These are phyloP conservation scores for Anastatica hierochuntica DNA, from an alignment of 345 rosid genomes.

Conservation along the genomic window DNA sequence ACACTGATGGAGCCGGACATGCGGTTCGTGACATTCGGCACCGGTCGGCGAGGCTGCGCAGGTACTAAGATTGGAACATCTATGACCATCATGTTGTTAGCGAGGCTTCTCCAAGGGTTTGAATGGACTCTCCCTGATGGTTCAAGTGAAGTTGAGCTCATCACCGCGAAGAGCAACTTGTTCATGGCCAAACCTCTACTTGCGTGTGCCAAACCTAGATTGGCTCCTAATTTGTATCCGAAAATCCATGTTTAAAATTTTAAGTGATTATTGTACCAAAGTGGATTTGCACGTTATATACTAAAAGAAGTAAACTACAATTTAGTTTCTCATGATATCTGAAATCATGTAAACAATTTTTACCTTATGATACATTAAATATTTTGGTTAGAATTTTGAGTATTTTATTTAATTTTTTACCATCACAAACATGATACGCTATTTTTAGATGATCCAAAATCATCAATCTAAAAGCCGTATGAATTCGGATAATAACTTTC, in stretches of 20 bases:
- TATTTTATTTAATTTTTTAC: too few species aligned
- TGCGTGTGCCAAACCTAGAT: slow-evolving; percentile 22
- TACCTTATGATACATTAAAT: too few species aligned
- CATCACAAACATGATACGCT: too few species aligned
- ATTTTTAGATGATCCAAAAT: too few species aligned
- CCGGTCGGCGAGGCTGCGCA: slow-evolving; percentile 36
- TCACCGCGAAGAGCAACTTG: slow-evolving; percentile 3
- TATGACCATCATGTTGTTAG: slow-evolving; percentile 39
- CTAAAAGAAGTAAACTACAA: too few species aligned
- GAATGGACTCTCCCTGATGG: slow-evolving; percentile 24
- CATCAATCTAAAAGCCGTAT: too few species aligned
- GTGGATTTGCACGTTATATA: too few species aligned
- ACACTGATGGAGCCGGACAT: slow-evolving; percentile 21
- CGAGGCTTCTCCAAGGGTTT: slow-evolving; percentile 40
- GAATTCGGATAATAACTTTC: too few species aligned
- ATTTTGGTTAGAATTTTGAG: too few species aligned
- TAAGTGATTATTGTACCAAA: too few species aligned
- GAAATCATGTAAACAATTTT: too few species aligned
- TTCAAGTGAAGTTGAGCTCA: slow-evolving; percentile 3
- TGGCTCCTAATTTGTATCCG: neutral
- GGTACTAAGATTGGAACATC: slow-evolving; percentile 28
- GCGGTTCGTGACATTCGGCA: slow-evolving; percentile 32
- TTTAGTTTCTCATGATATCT: too few species aligned
- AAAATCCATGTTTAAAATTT: neutral
- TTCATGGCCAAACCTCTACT: slow-evolving; percentile 27